phyloP scores from a whole-genome alignment of 768 basidiomycete species.

The Suillus tomentosus region DNA sequence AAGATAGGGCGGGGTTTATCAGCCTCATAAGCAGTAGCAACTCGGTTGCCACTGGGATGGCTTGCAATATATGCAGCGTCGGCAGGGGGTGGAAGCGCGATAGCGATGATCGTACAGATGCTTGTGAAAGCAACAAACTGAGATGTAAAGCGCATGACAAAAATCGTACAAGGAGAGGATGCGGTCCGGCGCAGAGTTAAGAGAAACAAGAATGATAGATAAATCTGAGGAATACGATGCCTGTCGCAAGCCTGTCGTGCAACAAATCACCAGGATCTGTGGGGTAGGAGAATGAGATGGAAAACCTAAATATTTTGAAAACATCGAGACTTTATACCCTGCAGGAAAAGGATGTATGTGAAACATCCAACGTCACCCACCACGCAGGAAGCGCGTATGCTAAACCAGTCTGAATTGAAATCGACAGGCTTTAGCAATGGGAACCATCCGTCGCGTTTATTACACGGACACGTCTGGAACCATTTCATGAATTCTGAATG shows the following conservation, averaged over 20 bases:
- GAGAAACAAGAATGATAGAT: neutral
- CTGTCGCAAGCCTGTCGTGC: conserved; percentile 1
- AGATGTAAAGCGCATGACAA: conserved; percentile 51
- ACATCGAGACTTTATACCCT: conserved; percentile 1
- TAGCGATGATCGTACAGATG: conserved; percentile 45
- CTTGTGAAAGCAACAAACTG: conserved; percentile 51
- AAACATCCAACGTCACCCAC: neutral
- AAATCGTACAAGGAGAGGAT: conserved; percentile 18
- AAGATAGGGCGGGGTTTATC: neutral
- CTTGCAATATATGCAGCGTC: conserved; percentile 43
- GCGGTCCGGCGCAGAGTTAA: conserved; percentile 18
- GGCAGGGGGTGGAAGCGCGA: conserved; percentile 40
- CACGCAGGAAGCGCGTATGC: neutral
- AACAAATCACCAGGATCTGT: conserved; percentile 59
- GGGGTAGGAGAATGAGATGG: conserved; percentile 38
- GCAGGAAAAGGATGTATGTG: neutral
- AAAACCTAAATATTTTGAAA: conserved; percentile 25
- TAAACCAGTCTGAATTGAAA: neutral
- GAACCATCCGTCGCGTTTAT: neutral
- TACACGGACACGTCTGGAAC: neutral
- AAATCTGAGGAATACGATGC: neutral
- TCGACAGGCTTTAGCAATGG: neutral
- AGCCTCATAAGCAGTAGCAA: neutral
- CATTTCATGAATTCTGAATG: neutral
- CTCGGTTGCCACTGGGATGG: conserved; percentile 15